phyloP scores from a whole-genome alignment of 2,329 filamentous ascomycete species.

The Monosporascus ibericus region DNA sequence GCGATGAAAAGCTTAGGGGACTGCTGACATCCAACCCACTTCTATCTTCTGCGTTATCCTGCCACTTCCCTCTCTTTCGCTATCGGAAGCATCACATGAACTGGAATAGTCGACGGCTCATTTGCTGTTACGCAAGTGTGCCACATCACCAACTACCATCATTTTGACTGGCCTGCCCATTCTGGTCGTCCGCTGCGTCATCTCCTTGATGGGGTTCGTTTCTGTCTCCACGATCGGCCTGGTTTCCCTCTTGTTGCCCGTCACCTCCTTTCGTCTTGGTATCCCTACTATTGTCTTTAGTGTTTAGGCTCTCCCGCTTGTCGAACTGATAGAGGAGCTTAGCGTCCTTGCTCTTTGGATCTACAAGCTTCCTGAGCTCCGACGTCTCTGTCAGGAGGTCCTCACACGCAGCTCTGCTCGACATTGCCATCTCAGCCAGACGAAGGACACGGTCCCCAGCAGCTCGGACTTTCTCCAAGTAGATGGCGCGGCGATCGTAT shows the following conservation, averaged over 20 bases:
- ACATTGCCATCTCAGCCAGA: constrained; percentile 14
- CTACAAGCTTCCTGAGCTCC: constrained; percentile 19
- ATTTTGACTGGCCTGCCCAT: background rate
- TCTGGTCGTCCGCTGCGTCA: background rate
- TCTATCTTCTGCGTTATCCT: background rate
- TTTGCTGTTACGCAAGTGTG: background rate
- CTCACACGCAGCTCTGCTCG: constrained; percentile 15
- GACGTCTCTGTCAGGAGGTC: constrained; percentile 19
- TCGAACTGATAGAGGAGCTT: constrained; percentile 13
- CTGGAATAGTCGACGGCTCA: background rate
- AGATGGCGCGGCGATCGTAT: constrained; percentile 16
- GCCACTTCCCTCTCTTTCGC: background rate
- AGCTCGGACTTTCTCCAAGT: constrained; percentile 17
- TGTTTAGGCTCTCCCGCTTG: constrained; percentile 3
- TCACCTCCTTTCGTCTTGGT: background rate
- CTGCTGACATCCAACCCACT: constrained; percentile 21
- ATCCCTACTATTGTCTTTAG: background rate
- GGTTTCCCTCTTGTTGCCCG: background rate
- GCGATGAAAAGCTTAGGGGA: constrained; percentile 16
- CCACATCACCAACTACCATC: background rate
- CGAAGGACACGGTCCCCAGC: constrained; percentile 12
- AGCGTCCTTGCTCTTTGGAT: constrained; percentile 10
- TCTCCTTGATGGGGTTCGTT: background rate
- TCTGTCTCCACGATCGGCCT: background rate
- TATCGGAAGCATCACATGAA: background rate